phyloP scores from a whole-genome alignment of 108 stramenopile genomes.

The Cyclotella baltica region DNA sequence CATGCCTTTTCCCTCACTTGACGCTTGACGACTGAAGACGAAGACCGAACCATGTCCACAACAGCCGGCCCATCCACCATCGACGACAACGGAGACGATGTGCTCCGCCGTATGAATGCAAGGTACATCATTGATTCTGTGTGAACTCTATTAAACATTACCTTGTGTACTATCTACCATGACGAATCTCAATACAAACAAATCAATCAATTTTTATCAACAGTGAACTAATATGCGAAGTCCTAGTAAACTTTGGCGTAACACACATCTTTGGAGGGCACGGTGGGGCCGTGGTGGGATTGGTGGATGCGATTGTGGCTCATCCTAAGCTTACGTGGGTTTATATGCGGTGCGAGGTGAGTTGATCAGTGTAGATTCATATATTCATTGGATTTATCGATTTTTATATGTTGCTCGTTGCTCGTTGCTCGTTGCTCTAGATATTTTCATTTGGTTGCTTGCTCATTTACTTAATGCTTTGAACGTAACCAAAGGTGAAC shows the following conservation, averaged over 20 bases:
- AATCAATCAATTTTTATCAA: neutral
- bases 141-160: neutral
- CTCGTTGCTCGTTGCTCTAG: neutral
- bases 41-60: no score
- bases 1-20: no score
- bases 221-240: slow-evolving; percentile 35
- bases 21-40: no score
- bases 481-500: slow-evolving; percentile 11
- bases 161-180: neutral
- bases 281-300: slow-evolving; percentile 57
- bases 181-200: neutral
- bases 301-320: slow-evolving; percentile 51
- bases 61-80: neutral
- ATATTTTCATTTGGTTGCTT: no score
- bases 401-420: neutral
- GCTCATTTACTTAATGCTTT: no score
- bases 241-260: slow-evolving; percentile 26
- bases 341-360: slow-evolving; percentile 51
- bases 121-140: neutral
- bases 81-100: neutral
- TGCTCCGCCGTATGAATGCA: slow-evolving; percentile 2
- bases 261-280: slow-evolving; percentile 55
- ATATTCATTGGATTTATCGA: neutral
- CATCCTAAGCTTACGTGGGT: slow-evolving; percentile 58
- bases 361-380: neutral